phyloP scores from a whole-genome alignment of 1,284 basidiomycete genomes.

The Trichosporon asahii region DNA sequence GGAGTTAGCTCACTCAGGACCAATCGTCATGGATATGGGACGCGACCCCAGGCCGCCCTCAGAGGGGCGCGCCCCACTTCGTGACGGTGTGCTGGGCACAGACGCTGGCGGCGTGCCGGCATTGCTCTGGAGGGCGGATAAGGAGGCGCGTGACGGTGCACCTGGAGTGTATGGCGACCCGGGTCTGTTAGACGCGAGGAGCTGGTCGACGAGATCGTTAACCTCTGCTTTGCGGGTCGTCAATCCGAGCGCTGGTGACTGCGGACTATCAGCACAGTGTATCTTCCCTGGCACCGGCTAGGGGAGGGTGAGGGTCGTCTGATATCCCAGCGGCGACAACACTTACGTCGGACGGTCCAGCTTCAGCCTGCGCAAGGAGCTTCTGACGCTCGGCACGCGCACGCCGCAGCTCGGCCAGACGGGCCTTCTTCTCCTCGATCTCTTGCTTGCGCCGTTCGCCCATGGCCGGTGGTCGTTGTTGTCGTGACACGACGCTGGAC shows the following conservation, averaged over 20 bases:
- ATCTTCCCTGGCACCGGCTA: background rate
- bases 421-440: conserved; percentile 85
- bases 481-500: conserved; percentile 10
- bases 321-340: background rate
- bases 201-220: conserved; percentile 63
- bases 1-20: conserved; percentile 4
- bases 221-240: conserved; percentile 56
- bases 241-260: conserved; percentile 25
- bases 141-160: background rate
- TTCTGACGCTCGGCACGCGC: conserved; percentile 48
- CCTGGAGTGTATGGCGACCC: conserved; percentile 13
- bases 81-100: conserved; percentile 64
- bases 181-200: conserved; percentile 54
- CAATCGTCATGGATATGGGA: background rate
- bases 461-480: conserved; percentile 29
- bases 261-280: background rate
- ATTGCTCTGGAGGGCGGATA: background rate
- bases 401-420: conserved; percentile 66
- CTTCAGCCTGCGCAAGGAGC: conserved; percentile 30
- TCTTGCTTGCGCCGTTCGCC: conserved; percentile 63
- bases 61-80: background rate
- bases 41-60: background rate
- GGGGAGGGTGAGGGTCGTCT: background rate
- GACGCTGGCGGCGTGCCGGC: conserved; percentile 52
- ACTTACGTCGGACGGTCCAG: background rate